Conservation (phyloP, 768 basidiomycete species). For the Lentinula sp. region DNA sequence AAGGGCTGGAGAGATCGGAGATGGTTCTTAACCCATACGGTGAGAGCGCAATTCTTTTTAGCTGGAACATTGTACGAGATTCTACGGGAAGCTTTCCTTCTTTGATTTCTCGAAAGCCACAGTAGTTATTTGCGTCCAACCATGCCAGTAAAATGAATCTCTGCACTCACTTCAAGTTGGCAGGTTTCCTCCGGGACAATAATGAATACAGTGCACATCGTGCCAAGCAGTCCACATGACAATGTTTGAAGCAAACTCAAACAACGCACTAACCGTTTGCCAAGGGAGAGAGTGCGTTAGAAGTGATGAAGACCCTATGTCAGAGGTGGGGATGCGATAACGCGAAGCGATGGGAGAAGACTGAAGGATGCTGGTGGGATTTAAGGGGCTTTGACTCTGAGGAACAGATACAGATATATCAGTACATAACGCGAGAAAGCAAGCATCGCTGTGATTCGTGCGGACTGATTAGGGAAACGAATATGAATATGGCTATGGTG, state of each 20-base stretch:
- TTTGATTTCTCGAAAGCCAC: background rate
- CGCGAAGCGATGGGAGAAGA: background rate
- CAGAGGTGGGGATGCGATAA: background rate
- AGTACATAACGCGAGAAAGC: background rate
- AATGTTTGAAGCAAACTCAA: too few relatives aligned
- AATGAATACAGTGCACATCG: background rate
- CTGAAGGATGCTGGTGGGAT: background rate
- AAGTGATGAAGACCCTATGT: background rate
- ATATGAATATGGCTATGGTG: background rate
- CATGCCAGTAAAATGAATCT: background rate
- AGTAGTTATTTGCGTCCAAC: background rate
- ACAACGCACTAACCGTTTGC: too few relatives aligned
- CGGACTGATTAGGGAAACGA: background rate
- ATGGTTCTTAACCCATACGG: background rate
- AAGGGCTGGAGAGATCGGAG: background rate
- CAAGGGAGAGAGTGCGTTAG: background rate
- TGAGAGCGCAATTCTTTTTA: background rate
- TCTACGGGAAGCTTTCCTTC: background rate
- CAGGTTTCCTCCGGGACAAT: background rate
- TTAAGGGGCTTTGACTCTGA: background rate
- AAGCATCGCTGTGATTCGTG: background rate
- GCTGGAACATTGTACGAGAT: background rate
- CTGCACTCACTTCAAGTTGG: background rate
- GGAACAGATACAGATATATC: background rate
- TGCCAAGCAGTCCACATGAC: background rate